Conservation (phyloP, 345 rosid species). For the Durio zibethinus region DNA sequence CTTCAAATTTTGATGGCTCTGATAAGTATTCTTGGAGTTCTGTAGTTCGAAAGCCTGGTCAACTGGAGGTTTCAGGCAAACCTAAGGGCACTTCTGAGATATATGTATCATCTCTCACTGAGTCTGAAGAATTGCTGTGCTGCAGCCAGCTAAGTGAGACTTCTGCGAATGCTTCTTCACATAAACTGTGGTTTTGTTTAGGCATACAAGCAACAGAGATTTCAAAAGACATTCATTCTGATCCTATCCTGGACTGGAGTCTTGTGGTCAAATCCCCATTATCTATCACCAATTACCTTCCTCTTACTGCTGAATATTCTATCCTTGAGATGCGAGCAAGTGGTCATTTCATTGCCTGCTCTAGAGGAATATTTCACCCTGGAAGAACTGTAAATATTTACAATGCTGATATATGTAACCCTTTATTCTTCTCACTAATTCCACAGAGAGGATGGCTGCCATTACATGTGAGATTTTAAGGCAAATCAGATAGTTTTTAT, state of each 20-base stretch:
- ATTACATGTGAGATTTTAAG: constrained; percentile 47
- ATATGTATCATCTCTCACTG: constrained; percentile 62
- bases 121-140: constrained; percentile 64
- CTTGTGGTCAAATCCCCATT: constrained; percentile 82
- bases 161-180: constrained; percentile 51
- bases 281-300: constrained; percentile 76
- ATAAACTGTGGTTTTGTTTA: constrained; percentile 73
- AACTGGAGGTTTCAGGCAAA: constrained; percentile 30
- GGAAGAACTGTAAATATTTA: constrained; percentile 73
- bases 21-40: constrained; percentile 84
- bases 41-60: constrained; percentile 47
- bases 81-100: constrained; percentile 45
- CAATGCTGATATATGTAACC: constrained; percentile 65
- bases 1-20: constrained; percentile 37
- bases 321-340: constrained; percentile 64
- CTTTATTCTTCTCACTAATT: constrained; percentile 66
- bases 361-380: constrained; percentile 62
- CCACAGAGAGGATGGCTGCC: constrained; percentile 94
- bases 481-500: constrained; percentile 6
- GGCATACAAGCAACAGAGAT: constrained; percentile 72
- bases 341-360: constrained; percentile 58
- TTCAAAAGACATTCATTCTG: constrained; percentile 67
- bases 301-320: constrained; percentile 77
- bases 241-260: constrained; percentile 91
- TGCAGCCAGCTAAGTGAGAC: constrained; percentile 60